These are phyloP conservation scores for Aspergillus sp. DNA, from an alignment of 2,329 filamentous ascomycete genomes.

Conservation along the genomic window DNA sequence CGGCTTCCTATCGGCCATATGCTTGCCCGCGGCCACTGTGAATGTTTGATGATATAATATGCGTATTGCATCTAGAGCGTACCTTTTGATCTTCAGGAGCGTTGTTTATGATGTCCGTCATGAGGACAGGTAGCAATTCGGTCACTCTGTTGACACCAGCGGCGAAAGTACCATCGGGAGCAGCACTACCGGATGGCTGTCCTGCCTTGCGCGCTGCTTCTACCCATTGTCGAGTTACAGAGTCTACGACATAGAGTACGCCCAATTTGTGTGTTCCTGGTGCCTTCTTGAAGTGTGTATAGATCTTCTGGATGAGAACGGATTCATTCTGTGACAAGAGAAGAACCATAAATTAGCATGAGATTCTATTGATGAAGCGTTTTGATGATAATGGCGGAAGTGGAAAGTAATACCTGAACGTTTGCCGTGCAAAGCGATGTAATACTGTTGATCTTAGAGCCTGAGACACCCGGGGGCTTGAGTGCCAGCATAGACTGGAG, in stretches of 20 bases:
- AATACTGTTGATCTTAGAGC: slow-evolving; percentile 84
- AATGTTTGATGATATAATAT: slow-evolving; percentile 26
- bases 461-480: slow-evolving; percentile 92
- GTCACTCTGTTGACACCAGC: slow-evolving; percentile 96
- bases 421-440: slow-evolving; percentile 86
- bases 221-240: slow-evolving; percentile 98
- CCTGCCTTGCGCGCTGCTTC: slow-evolving; percentile 87
- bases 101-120: slow-evolving; percentile 90
- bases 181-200: slow-evolving; percentile 76
- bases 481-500: slow-evolving; percentile 88
- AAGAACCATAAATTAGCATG: slow-evolving; percentile 30
- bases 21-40: slow-evolving; percentile 35
- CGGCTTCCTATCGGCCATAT: slow-evolving; percentile 23
- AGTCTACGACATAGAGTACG: slow-evolving; percentile 99
- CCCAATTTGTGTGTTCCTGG: slow-evolving; percentile 95
- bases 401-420: slow-evolving; percentile 68
- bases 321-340: slow-evolving; percentile 74
- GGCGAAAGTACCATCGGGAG: slow-evolving; percentile 88
- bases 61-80: slow-evolving; percentile 56
- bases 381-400: not conserved
- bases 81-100: slow-evolving; percentile 96
- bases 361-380: not conserved
- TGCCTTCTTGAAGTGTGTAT: slow-evolving; percentile 94
- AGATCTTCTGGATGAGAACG: slow-evolving; percentile 92
- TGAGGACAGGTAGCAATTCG: slow-evolving; percentile 87